Conservation (phyloP, 768 basidiomycete genomes). For the Cyclocybe cylindracea region DNA sequence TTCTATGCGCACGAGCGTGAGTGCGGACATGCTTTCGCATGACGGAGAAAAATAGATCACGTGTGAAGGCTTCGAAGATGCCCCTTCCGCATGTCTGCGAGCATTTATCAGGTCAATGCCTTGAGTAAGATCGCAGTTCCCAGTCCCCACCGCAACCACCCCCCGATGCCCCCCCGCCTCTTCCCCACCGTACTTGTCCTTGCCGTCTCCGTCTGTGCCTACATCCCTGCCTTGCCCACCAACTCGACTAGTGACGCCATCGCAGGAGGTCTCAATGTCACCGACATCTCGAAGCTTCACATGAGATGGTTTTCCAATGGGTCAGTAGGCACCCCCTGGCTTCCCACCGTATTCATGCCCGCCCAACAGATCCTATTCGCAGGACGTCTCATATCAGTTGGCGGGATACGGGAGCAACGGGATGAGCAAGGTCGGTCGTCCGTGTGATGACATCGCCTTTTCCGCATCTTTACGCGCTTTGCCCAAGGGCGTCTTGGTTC, state of each 20-base stretch:
- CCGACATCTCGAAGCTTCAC: slow-evolving; percentile 58
- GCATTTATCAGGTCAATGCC: slow-evolving; percentile 4
- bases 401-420: slow-evolving; percentile 50
- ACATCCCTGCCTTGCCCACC: slow-evolving; percentile 73
- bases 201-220: slow-evolving; percentile 33
- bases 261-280: slow-evolving; percentile 47
- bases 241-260: slow-evolving; percentile 57
- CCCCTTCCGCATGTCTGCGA: slow-evolving; percentile 8
- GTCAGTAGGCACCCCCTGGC: slow-evolving; percentile 27
- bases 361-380: slow-evolving; percentile 43
- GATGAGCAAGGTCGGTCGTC: slow-evolving; percentile 48
- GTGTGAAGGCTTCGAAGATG: neutral
- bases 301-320: slow-evolving; percentile 63
- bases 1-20: too few relatives aligned
- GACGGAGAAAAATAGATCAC: slow-evolving; percentile 3
- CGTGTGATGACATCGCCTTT: slow-evolving; percentile 5
- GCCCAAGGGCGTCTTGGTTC: slow-evolving; percentile 77
- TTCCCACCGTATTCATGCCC: slow-evolving; percentile 2
- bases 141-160: neutral
- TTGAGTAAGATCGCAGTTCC: neutral
- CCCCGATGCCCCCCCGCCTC: neutral
- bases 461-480: slow-evolving; percentile 1
- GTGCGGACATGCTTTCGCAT: neutral
- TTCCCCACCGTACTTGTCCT: slow-evolving; percentile 8
- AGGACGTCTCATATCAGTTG: slow-evolving; percentile 63